These are phyloP conservation scores for Asterochloris sp. DNA, from an alignment of 139 green algal species.

Conservation along the genomic window DNA sequence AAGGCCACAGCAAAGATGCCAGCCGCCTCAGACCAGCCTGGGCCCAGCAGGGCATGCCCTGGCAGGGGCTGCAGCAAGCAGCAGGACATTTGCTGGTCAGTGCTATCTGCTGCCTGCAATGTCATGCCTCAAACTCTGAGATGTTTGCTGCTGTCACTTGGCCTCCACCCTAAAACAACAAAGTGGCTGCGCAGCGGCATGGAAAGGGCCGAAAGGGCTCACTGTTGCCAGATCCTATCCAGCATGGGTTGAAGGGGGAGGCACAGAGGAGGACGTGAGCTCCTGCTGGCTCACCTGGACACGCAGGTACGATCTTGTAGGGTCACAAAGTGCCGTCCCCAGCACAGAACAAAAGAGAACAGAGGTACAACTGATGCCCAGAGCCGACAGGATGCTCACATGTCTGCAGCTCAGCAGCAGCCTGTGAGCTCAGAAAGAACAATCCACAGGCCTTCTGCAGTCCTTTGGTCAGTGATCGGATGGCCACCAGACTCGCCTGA, in stretches of 20 bases:
- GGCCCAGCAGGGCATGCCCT: not conserved
- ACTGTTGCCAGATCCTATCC: not conserved
- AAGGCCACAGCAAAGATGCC: conserved; percentile 17
- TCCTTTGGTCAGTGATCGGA: not conserved
- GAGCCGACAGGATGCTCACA: conserved; percentile 6
- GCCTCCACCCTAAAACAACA: not conserved
- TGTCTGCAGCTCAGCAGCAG: conserved; percentile 1
- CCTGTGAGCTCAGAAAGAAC: not conserved
- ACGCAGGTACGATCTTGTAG: not conserved
- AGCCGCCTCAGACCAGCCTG: not conserved
- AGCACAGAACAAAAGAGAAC: conserved; percentile 4
- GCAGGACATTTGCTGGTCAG: not conserved
- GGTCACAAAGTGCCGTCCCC: not conserved
- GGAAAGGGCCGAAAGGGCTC: no score
- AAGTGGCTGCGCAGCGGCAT: not conserved
- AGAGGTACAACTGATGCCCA: conserved; percentile 17
- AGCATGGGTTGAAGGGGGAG: not conserved
- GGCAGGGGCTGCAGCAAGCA: conserved; percentile 1
- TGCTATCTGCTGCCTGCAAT: not conserved
- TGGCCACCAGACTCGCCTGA: not conserved
- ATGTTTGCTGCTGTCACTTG: not conserved
- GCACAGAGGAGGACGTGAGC: not conserved
- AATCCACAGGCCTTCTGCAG: not conserved
- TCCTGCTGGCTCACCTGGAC: not conserved
- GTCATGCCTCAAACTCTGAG: not conserved